These are phyloP conservation scores for Pestalotiopsis sp. DNA, from an alignment of 2,329 filamentous ascomycete genomes.

Conservation along the genomic window DNA sequence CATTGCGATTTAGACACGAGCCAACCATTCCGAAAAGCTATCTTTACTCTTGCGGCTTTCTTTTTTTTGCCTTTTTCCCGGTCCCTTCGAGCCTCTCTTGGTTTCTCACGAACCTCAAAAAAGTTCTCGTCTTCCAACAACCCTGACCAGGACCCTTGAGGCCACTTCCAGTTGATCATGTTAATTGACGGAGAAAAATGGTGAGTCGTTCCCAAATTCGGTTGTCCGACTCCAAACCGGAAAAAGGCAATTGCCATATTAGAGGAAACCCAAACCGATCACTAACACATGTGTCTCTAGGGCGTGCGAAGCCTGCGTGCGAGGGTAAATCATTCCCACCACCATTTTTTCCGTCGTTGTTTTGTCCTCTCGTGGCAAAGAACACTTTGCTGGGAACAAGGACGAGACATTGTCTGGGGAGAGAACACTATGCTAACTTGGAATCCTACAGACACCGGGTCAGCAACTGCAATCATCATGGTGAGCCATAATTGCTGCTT, in stretches of 20 bases:
- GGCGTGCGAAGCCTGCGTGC: conserved; percentile 96
- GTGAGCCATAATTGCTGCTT: conserved; percentile 59
- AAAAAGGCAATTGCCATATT: neutral
- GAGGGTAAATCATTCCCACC: conserved; percentile 47
- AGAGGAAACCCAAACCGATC: neutral
- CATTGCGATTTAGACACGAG: conserved; percentile 2
- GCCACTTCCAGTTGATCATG: conserved; percentile 51
- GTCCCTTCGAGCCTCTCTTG: neutral
- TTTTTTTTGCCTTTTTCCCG: conserved; percentile 7
- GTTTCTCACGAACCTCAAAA: neutral
- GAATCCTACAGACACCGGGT: conserved; percentile 72
- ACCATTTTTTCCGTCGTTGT: neutral
- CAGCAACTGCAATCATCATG: conserved; percentile 95
- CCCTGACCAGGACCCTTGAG: conserved; percentile 1
- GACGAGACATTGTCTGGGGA: neutral
- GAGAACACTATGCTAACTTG: neutral
- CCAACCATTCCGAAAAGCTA: neutral
- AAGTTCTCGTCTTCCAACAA: neutral
- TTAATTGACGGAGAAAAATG: conserved; percentile 95
- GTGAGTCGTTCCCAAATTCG: neutral
- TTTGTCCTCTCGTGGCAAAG: neutral
- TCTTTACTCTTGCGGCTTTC: neutral
- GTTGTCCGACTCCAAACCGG: neutral
- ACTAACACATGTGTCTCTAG: conserved; percentile 3
- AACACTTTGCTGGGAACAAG: neutral